Evolutionary conservation across 257 asterid species (phyloP).

Genomic region (Cruciata laevipes): DNA sequence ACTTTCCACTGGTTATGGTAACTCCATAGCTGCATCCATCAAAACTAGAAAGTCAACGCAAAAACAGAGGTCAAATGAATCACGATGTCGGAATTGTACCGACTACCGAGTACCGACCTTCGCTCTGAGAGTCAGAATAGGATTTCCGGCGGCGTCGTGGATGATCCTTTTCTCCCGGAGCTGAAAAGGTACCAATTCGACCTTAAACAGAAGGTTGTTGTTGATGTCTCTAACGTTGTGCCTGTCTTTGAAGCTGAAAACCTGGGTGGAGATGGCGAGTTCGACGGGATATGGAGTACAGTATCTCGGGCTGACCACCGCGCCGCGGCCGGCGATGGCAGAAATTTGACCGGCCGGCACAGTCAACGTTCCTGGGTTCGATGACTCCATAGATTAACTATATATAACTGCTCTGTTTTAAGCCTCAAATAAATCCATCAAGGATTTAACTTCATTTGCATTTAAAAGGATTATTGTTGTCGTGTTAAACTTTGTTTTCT

Average conservation of each 20-base stretch:
- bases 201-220: conserved; percentile 33
- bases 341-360: background rate
- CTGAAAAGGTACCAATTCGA: conserved; percentile 14
- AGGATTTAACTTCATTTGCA: background rate
- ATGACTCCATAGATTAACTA: background rate
- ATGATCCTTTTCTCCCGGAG: conserved; percentile 20
- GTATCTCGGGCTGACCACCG: conserved; percentile 26
- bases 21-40: conserved; percentile 13
- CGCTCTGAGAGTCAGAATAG: conserved; percentile 27
- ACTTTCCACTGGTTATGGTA: conserved; percentile 32
- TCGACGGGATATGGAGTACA: conserved; percentile 22
- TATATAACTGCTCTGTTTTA: too few species aligned
- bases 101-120: conserved; percentile 20
- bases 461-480: background rate
- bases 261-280: conserved; percentile 22
- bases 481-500: background rate
- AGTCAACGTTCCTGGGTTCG: background rate
- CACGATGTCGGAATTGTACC: background rate
- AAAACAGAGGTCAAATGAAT: background rate
- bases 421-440: background rate
- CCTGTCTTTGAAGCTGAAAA: conserved; percentile 5
- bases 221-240: conserved; percentile 20
- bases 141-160: conserved; percentile 27
- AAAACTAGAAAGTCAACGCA: background rate
- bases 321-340: background rate